Base-by-base conservation (phyloP, 805 yeast genomes). In the Zygosaccharomyces rouxii region DNA sequence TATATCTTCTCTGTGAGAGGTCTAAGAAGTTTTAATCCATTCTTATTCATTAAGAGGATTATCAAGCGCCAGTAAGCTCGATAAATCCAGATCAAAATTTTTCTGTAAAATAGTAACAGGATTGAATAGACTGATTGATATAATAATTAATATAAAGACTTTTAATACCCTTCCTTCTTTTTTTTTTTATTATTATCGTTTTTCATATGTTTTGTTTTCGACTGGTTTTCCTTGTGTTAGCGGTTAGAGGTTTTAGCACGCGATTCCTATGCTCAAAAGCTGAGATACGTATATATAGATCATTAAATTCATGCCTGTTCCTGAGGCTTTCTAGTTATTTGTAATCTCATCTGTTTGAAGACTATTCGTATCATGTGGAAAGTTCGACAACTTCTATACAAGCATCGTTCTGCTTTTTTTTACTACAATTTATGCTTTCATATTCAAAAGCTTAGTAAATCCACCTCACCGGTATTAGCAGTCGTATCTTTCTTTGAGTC, bases 371-470 rank as follows among this genome's bases (percentile, higher is more conserved):
- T 25, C 10, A 25, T 11, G 28, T 25, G 7, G 10, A 25, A 25
- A 5, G 9, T 25, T 7, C 10, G 28, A 25, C 10, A 25, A 7
- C 10, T 25, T 30, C 16, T 30, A 30, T 9, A 29, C 2, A 30
- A 30, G 16, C 9, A 30, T 30, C 33, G 4, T n/a, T 11, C 33
- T 13, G 6, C 3, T 30, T 29, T 10, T 14, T 4, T 30, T 5
- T 10, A 30, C 7, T 18, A 11, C 5, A 14, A 4, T 16, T 33
- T 33, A 19, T 5, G 14, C 35, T 6, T 9, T 14, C 10, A 16
- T 3, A 9, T 26, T 54, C 51, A 66, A 51, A 66, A 63, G 55
- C 64, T 61, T 47, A 66, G 51, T 28, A 66, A 54, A 47, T 66
- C 69, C 18, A 64, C 42, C 44, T 64, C 68, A 25, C 54, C 60